These are phyloP conservation scores for Leccinum arenicola DNA, from an alignment of 768 basidiomycete genomes.

Conservation along the genomic window DNA sequence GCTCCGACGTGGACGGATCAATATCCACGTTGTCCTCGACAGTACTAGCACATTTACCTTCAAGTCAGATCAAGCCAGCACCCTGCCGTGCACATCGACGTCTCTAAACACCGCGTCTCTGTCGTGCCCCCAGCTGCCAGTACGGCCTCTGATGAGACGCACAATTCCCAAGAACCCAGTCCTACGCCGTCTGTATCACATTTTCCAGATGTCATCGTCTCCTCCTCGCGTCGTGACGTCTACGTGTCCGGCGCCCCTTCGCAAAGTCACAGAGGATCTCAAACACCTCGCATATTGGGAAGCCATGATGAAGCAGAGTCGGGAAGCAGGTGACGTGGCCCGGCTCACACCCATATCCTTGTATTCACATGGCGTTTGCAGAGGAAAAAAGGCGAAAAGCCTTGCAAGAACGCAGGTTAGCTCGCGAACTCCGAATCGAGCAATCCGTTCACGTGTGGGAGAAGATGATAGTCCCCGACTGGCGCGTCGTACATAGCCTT, in stretches of 20 bases:
- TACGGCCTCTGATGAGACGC: neutral
- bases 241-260: constrained; percentile 17
- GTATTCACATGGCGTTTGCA: constrained; percentile 1
- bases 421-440: constrained; percentile 66
- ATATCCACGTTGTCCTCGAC: constrained; percentile 59
- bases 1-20: constrained; percentile 36
- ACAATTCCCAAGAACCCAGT: neutral
- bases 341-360: neutral
- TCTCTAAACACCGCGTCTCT: constrained; percentile 36
- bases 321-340: constrained; percentile 53
- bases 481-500: constrained; percentile 65
- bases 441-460: constrained; percentile 76
- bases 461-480: constrained; percentile 75
- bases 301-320: constrained; percentile 82
- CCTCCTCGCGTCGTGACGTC: constrained; percentile 29
- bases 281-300: constrained; percentile 88
- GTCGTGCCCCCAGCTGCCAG: neutral
- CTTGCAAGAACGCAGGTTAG: constrained; percentile 57
- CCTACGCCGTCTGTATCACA: constrained; percentile 15
- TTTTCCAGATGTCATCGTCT: constrained; percentile 25
- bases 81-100: constrained; percentile 45
- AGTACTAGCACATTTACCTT: constrained; percentile 20
- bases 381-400: constrained; percentile 71
- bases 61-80: constrained; percentile 16
- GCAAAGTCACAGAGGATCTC: constrained; percentile 49